Base-by-base conservation (phyloP, 1,284 basidiomycete genomes). In the Hymenochaete sp. region DNA sequence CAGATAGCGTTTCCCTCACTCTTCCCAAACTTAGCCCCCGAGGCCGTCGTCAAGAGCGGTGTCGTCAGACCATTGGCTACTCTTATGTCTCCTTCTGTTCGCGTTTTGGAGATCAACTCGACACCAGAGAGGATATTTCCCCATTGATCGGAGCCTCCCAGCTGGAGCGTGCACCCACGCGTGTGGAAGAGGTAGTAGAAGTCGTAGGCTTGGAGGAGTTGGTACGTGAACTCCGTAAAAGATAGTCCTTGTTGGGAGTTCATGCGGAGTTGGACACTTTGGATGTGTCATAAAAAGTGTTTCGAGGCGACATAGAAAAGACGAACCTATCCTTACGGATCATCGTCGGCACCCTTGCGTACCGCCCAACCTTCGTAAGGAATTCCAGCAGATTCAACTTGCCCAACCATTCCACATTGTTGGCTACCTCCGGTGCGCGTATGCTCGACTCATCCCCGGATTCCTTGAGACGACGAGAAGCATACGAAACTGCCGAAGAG, bases 91-190 rank as follows among this genome's bases (percentile, higher is more conserved):
- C 59, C 57, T 22, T 48, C 54, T 41, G 2, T 41, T 32, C 9
- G 35, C 37, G 72, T 59, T 7, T 79, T 76, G 45, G 76, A 75
- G 55, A 97, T 93, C 36, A 97, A 73, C 47, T 97, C 91, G 26
- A 96, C 73, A 3, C 93, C 93, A 6, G 90, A 87, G 16, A 92
- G 68, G 52, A 98, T 97, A 61, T 98, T 98, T n/a, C 96, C 95
- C 82, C 93, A 93, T 62, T 99, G 96, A 62, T 99, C 96, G 0
- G 88, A 92, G 3, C 96, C 96, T 38, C 96, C 96, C 33, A 98
- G 66, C 64, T 99, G 96, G 36, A 98, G 74, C 1, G 79, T 79
- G 62, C 95, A 98, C 0, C 67, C 68, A 41, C 77, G 69, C 22
- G 71, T 62, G 52, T 70, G 67, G 64, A 93, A 72, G 1, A 99